Evolutionary conservation across 2,329 filamentous ascomycete genomes (phyloP), one percentile per base, ranked within the genome.

Genomic region (Spiromastix sp.): DNA sequence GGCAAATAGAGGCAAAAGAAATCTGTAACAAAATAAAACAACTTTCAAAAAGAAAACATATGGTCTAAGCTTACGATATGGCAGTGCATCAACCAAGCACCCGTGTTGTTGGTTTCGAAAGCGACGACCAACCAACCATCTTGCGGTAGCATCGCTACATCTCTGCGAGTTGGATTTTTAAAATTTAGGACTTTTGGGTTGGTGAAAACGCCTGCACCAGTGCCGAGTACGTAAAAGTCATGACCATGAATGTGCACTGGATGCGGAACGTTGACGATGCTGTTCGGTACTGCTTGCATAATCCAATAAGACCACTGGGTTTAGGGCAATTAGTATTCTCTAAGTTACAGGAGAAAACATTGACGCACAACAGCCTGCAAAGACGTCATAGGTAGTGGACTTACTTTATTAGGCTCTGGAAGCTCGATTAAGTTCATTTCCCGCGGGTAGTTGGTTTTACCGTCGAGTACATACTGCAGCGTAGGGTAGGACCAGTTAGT

Each of bases 251-350:
- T 41, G 47, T 59, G 59, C 46, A 64, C 52, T 5, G 56, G 53
- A 29, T 63, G 55, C 4, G 66, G 59, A 36, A 16, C 44, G 15
- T 36, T 57, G 41, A 37, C 35, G 4, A 36, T 34, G 13, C 37
- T 32, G 18, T 51, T 56, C 4, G 52, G 51, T 1, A 55, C 49
- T 41, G 62, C 56, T 37, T 70, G 64, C 31, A 71, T 64, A 40
- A 64, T 59, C 64, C 64, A 70, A 41, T 64, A 62, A 19, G 63
- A 65, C 66, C 64, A 67, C 39, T 48, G 16, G 13, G n/a, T n/a
- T n/a, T n/a, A n/a, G n/a, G n/a, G n/a, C 3, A 34, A 37, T 30
- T 18, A 16, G 4, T 13, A 44, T 40, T 31, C 44, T 37, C 41
- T 47, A 16, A 20, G 30, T 20, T 15, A 38, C 32, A n/a, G 7